Evolutionary conservation across 192 early-diverging fungal genomes (phyloP), one percentile per base, ranked within the genome.

Genomic region (Coemansia sp.): DNA sequence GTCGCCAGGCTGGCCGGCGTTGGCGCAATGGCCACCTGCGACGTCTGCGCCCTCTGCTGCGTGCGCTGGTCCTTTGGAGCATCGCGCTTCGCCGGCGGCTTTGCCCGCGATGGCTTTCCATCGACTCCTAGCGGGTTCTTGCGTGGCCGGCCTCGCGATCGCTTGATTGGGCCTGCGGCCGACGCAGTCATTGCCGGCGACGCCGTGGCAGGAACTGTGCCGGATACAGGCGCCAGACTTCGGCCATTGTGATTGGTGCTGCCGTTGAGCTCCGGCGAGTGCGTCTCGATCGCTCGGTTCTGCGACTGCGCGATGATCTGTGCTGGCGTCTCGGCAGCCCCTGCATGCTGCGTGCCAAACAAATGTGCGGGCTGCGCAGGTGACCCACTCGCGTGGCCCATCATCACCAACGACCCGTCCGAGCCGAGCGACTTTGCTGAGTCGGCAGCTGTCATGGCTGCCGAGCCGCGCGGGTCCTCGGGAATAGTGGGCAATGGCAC

Each of bases 211-310:
- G 27, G 27, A 12, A n/a, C 57, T 37, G 9, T 12, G 41, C 14
- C 41, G 35, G 14, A 16, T n/a, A n/a, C 11, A 12, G 41, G 14
- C 14, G 41, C 41, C 41, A 45, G 57, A 7, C 2, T 27, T 35
- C 57, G 3, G 57, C 9, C 43, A 0, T 62, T 43, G 4, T 57
- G 9, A 6, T 4, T 41, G 10, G 21, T 25, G 23, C 57, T 65
- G 22, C 59, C 66, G 53, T 62, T 67, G 38, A 80, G 67, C 60
- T 80, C 78, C n/a, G 78, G 78, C 38, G 78, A 80, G 22, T 65
- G 66, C 4, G 29, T 9, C 51, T 67, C 68, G 19, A 38, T 48
- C 4, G 38, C 48, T 50, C 66, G 69, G 61, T 64, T 67, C 53
- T 79, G 76, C 71, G 76, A 72, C 55, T 68, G 63, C 12, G 74